A percentile compares a stretch with the other conserved stretches of the same genome.
Conservation (phyloP, 306 rosid species). For the Citrullus mucosospermus region DNA sequence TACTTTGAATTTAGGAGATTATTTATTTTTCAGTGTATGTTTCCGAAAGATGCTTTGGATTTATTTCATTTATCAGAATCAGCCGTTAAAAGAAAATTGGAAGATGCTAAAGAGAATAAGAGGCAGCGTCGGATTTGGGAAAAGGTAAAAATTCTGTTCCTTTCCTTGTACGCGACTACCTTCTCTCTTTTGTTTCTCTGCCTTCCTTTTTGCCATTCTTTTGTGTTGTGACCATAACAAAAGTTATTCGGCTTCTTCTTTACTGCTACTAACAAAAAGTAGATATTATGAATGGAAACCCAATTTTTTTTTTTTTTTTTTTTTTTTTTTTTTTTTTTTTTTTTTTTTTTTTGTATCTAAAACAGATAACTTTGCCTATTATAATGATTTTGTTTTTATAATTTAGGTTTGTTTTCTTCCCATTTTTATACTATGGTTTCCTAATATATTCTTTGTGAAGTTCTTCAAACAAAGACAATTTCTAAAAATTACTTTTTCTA, state of each 20-base stretch:
- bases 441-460: no score
- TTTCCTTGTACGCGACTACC: conserved; percentile 30
- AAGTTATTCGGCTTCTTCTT: conserved; percentile 2
- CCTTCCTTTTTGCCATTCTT: not conserved
- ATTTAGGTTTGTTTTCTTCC: no score
- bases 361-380: not conserved
- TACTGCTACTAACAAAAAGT: not conserved
- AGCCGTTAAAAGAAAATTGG: conserved; percentile 10
- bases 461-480: no score
- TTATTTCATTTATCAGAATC: conserved; percentile 3
- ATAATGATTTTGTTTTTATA: no score
- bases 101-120: not conserved
- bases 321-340: no score
- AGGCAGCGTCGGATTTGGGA: conserved; percentile 22
- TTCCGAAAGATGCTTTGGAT: conserved; percentile 7
- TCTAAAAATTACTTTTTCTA: no score
- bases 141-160: conserved; percentile 35
- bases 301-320: not conserved
- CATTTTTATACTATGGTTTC: no score
- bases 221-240: conserved; percentile 2
- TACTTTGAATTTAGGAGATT: conserved; percentile 19
- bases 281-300: not conserved
- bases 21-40: conserved; percentile 14
- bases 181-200: not conserved
- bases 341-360: not conserved